phyloP scores from a whole-genome alignment of 2,329 filamentous ascomycete genomes.

The Didymella exigua region DNA sequence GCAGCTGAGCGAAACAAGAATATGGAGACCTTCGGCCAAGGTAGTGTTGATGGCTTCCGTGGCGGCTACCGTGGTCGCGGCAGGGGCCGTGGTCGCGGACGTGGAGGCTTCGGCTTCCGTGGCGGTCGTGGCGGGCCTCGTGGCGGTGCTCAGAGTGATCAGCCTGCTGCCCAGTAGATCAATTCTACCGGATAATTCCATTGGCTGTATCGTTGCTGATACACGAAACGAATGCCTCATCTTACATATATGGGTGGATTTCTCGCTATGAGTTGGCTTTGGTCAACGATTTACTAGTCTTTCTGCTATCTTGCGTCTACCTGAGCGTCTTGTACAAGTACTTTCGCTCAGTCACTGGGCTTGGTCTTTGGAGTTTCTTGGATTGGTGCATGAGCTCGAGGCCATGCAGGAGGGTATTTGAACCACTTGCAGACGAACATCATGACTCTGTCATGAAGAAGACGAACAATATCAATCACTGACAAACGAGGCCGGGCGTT shows the following conservation, averaged over 20 bases:
- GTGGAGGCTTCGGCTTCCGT: conserved; percentile 52
- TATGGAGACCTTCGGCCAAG: conserved; percentile 96
- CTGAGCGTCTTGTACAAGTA: conserved; percentile 26
- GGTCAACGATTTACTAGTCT: neutral
- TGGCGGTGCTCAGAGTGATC: conserved; percentile 36
- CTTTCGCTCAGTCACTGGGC: conserved; percentile 18
- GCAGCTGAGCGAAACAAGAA: conserved; percentile 94
- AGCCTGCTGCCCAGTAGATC: conserved; percentile 28
- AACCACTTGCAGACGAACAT: neutral
- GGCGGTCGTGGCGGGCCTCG: conserved; percentile 54
- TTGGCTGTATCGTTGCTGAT: too few relatives aligned
- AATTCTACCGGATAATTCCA: too few relatives aligned
- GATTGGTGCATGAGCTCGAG: conserved; percentile 8
- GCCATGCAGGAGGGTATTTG: conserved; percentile 3
- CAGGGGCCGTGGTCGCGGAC: conserved; percentile 70
- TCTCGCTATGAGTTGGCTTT: conserved; percentile 2
- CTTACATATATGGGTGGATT: neutral
- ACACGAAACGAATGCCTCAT: neutral
- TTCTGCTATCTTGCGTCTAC: conserved; percentile 15
- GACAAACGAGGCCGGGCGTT: neutral
- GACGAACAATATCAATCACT: conserved; percentile 5
- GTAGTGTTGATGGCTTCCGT: conserved; percentile 84
- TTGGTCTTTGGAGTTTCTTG: conserved; percentile 17
- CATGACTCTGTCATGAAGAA: conserved; percentile 15
- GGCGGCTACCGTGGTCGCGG: conserved; percentile 80